A percentile compares a stretch with the other conserved stretches of the same genome.
Conservation (phyloP, 2,329 filamentous ascomycete species). For the Didymella exigua region DNA sequence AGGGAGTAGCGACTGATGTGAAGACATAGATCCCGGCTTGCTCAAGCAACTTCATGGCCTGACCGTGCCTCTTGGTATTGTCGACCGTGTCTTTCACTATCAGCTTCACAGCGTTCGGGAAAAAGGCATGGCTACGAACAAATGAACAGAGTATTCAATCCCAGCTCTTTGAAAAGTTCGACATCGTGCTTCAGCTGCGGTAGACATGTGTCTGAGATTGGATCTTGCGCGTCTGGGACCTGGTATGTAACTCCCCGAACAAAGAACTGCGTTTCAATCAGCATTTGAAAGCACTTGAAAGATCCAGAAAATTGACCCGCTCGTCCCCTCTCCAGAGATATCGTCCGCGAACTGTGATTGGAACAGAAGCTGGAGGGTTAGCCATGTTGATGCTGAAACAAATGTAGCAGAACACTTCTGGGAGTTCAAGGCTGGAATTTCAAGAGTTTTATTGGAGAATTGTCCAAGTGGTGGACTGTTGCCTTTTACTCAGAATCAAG, state of each 20-base stretch:
- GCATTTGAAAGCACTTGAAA: not conserved
- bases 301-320: not conserved
- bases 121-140: slow-evolving; percentile 3
- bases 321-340: slow-evolving; percentile 17
- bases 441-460: not conserved
- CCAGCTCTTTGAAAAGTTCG: slow-evolving; percentile 15
- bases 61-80: slow-evolving; percentile 10
- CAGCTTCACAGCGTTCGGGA: not conserved
- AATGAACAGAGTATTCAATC: slow-evolving; percentile 16
- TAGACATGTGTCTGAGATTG: slow-evolving; percentile 9
- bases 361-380: not conserved
- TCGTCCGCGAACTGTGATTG: slow-evolving; percentile 15
- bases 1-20: slow-evolving; percentile 7
- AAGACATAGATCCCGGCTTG: slow-evolving; percentile 21
- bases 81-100: slow-evolving; percentile 12
- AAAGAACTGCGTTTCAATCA: slow-evolving; percentile 4
- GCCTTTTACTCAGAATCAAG: slow-evolving; percentile 3
- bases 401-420: too few species aligned
- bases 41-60: slow-evolving; percentile 20
- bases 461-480: not conserved
- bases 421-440: too few species aligned
- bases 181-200: slow-evolving; percentile 15
- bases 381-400: not conserved
- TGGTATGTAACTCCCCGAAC: slow-evolving; percentile 15
- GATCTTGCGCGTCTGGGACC: slow-evolving; percentile 2